Base-by-base conservation (phyloP, 805 yeast species). In the Spathaspora boniae region DNA sequence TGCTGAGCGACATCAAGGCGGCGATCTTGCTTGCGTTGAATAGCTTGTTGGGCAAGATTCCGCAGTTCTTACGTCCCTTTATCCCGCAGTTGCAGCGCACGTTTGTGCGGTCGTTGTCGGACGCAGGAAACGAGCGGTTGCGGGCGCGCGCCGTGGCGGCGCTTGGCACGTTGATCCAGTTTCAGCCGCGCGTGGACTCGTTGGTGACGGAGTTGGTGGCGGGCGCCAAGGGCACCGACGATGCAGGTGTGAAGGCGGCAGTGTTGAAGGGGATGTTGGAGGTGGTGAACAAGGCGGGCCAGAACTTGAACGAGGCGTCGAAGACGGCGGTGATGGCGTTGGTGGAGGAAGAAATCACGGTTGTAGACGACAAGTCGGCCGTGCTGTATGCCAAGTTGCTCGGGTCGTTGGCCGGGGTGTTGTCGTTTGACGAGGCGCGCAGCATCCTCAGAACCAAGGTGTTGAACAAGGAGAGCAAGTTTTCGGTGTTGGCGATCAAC, bases 51-150 rank as follows among this genome's bases (percentile, higher is more conserved):
- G 64, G 65, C 16, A 85, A 87, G 67, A 84, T 91, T 48, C 96
- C 98, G 2, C 86, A 83, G 54, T 86, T 86, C 57, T 72, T 93
- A 59, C 78, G 91, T 53, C 98, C 99, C 11, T 93, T 93, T 58
- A 78, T 93, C 60, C 99, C 99, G 6, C 99, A 93, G 66, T 72
- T 93, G 47, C 98, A 93, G 65, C 77, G 99, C 56, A 93, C 98
- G 1, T 93, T 93, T 65, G 95, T 91, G 27, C 84, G 94, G 56
- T 85, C 96, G 2, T 68, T 93, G 46, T 74, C 86, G 34, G 98
- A 93, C 62, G 69, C 84, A 2, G 51, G 75, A 2, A 84, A 81
- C 49, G 94, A 83, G 33, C 61, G 74, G 6, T 68, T 93, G 51
- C 74, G 98, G 46, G 60, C 78, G 5, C 76, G 95, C 43, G 96